Base-by-base conservation (phyloP, 1,139 yeast species). In the Lodderomyces oxycetoniae region DNA sequence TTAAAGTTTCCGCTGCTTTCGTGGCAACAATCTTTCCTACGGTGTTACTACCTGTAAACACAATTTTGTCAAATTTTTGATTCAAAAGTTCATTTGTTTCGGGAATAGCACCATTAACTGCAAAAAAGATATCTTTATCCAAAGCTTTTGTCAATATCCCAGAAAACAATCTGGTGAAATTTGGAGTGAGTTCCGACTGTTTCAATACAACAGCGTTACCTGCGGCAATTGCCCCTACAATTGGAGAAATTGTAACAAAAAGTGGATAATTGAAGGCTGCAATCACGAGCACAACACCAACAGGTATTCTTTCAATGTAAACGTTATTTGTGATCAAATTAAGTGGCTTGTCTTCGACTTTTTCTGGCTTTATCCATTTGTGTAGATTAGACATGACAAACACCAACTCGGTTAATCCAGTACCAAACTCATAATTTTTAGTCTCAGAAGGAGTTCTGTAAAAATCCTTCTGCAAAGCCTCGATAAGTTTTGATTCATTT, bases 221-320 rank as follows among this genome's bases (percentile, higher is more conserved):
- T n/a, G 84, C 87, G 2, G 95, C 87, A 45, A 89, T 63, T 1
- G 96, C 95, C 15, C 87, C 86, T 22, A 79, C 70, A 16, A 88
- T 52, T 0, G 96, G 88, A 11, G 74, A 65, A 15, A 87, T 44
- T 0, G 86, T 52, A 43, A 89, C 63, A 31, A 73, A 45, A 34
- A 85, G 55, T 1, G 97, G 97, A 55, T 82, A 89, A 60, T 89
- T 89, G 73, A 84, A 88, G 0, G 97, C 95, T 1, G 87, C 63
- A 37, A 88, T 77, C 34, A 89, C 66, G 44, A 88, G 67, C 2
- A 84, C 82, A 4, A 77, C 72, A 2, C 97, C 96, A 41, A 77
- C 55, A 1, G 97, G 91, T 31, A 76, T 75, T 44, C 71, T 71
- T 47, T 81, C 83, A 32, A 83, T 59, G 32, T 62, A 62, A 3